Base-by-base conservation (phyloP, 1,284 basidiomycete species). In the Lentinula novae-zelandiae region DNA sequence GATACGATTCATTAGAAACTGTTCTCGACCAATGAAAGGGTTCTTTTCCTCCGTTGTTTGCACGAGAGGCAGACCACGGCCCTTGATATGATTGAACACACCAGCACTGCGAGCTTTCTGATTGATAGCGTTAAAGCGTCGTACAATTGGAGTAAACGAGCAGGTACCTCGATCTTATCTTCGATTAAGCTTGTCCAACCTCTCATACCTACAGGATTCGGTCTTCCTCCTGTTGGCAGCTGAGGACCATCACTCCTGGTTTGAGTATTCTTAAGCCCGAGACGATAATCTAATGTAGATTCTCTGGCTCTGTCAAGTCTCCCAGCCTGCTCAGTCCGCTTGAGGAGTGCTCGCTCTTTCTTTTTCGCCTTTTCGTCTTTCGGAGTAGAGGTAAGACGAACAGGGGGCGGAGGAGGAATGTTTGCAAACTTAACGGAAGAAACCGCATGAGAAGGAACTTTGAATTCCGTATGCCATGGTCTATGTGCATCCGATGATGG, bases 1-100 rank as follows among this genome's bases (percentile, higher is more conserved):
- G 61, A 96, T 94, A 12, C 93, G 84, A 69, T 96, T 96, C 89
- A 96, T 89, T 56, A 95, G 76, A 65, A 89, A 92, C 70, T 94
- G 87, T 68, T 87, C 86, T n/a, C 86, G 78, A 27, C 79, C 82
- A 60, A 93, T 85, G 70, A 92, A 94, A 0, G 93, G 93, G 69
- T 96, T 96, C 33, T 77, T 76, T 69, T 93, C 90, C 57, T 92
- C 88, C 1, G 74, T 76, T 50, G 84, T 79, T 2, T 76, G 73
- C 0, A 70, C 68, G 2, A 96, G 75, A 0, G 93, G 93, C 68
- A 87, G 80, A 0, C 95, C 94, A 42, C 87, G 77, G 2, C 92
- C 90, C 65, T 86, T 84, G 53, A 95, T 78, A n/a, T 79, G 78
- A 13, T 84, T 82, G 70, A 96, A 95, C 34, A 83, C 73, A 0